phyloP scores from a whole-genome alignment of 768 basidiomycete species.

The Boletus fagicola region DNA sequence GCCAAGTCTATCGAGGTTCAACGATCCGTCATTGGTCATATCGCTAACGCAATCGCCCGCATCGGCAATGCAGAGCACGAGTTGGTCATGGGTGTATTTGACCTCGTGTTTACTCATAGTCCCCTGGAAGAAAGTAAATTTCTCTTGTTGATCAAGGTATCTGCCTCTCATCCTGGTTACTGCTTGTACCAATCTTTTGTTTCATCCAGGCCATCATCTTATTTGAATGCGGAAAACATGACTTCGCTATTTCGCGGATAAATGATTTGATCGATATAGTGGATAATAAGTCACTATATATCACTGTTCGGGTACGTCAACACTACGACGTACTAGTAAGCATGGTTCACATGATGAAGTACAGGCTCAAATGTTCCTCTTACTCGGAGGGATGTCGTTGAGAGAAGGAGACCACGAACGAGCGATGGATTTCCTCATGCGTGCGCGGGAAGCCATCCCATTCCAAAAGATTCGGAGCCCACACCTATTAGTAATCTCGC shows the following conservation, averaged over 20 bases:
- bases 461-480: neutral
- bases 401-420: neutral
- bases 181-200: neutral
- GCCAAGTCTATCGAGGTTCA: slow-evolving; percentile 9
- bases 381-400: neutral
- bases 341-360: neutral
- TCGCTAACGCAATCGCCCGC: slow-evolving; percentile 5
- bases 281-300: neutral
- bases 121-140: slow-evolving; percentile 1
- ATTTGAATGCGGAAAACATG: slow-evolving; percentile 6
- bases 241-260: slow-evolving; percentile 9
- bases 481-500: slow-evolving; percentile 3
- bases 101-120: slow-evolving; percentile 5
- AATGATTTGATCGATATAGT: neutral
- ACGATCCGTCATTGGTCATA: slow-evolving; percentile 9
- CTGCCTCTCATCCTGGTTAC: fast-evolving
- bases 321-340: fast-evolving
- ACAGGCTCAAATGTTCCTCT: slow-evolving; percentile 9
- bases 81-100: slow-evolving; percentile 3
- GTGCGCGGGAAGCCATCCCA: neutral
- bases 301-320: slow-evolving; percentile 5
- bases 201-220: slow-evolving; percentile 2
- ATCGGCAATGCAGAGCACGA: slow-evolving; percentile 1
- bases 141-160: slow-evolving; percentile 15
- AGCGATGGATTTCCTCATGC: neutral